Conservation (phyloP, 768 basidiomycete genomes). For the Amanita molliuscula region DNA sequence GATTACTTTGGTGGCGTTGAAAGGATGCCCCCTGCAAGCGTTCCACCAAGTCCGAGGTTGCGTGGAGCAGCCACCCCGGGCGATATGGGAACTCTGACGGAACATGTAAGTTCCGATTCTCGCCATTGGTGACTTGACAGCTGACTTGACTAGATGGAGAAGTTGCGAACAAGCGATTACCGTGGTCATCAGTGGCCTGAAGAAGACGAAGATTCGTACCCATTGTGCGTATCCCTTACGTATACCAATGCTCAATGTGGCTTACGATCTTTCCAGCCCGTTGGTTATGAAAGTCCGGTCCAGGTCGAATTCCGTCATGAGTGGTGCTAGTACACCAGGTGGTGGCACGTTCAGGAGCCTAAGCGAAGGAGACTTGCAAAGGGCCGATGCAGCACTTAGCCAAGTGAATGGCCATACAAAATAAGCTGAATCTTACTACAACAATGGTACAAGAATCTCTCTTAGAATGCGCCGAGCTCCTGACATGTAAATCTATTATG, state of each 20-base stretch:
- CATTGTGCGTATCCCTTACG: slow-evolving; percentile 49
- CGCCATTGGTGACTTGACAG: not conserved
- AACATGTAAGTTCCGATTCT: slow-evolving; percentile 43
- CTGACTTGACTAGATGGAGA: slow-evolving; percentile 55
- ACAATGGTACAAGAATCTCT: not conserved
- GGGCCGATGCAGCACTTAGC: slow-evolving; percentile 83
- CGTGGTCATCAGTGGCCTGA: slow-evolving; percentile 50
- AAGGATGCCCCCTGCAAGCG: slow-evolving; percentile 59
- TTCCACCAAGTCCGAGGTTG: slow-evolving; percentile 83
- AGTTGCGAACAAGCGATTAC: slow-evolving; percentile 80
- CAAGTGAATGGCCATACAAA: slow-evolving; percentile 25
- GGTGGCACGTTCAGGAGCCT: slow-evolving; percentile 71
- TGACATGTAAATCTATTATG: not conserved
- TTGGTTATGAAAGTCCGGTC: slow-evolving; percentile 87
- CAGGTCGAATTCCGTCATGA: slow-evolving; percentile 64
- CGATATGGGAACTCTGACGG: slow-evolving; percentile 83
- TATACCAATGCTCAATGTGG: slow-evolving; percentile 5
- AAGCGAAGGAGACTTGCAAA: slow-evolving; percentile 78
- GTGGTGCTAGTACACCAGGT: slow-evolving; percentile 73
- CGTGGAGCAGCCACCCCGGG: slow-evolving; percentile 87
- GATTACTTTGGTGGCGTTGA: slow-evolving; percentile 54
- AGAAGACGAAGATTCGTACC: slow-evolving; percentile 88
- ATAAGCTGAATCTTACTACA: not conserved
- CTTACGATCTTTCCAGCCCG: slow-evolving; percentile 39
- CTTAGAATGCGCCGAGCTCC: not conserved